Evolutionary conservation across 75 land plant genomes (phyloP).

Genomic region (Pinus tabuliformis): DNA sequence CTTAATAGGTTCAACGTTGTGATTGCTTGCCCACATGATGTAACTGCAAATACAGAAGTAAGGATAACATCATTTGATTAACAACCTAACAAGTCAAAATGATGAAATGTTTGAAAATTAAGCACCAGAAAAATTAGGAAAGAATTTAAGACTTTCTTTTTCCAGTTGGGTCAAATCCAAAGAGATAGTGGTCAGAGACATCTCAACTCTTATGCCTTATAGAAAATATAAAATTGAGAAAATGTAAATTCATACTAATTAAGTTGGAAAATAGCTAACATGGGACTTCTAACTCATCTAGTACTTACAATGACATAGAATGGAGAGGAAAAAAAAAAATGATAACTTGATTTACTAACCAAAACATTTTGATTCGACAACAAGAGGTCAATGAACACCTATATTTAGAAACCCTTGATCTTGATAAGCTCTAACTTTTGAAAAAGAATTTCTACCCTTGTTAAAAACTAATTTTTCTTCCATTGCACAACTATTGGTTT

Average conservation of each 20-base stretch:
- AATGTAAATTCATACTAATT: not conserved
- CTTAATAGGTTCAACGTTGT: conserved; percentile 64
- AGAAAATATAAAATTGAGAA: not conserved
- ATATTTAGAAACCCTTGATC: too few species aligned
- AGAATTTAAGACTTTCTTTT: not conserved
- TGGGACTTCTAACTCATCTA: not conserved
- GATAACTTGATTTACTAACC: too few species aligned
- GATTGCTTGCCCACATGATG: conserved; percentile 55
- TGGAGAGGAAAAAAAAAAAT: too few species aligned
- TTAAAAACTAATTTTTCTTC: too few species aligned
- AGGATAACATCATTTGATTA: not conserved
- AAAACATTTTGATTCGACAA: too few species aligned
- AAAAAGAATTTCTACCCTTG: too few species aligned
- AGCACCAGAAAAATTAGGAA: not conserved
- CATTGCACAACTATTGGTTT: too few species aligned
- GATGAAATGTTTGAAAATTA: not conserved
- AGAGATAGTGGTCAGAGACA: not conserved
- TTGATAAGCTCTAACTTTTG: too few species aligned
- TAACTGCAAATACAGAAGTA: conserved; percentile 47
- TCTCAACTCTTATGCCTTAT: not conserved
- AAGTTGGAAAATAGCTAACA: not conserved
- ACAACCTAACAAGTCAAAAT: not conserved
- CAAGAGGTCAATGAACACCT: too few species aligned
- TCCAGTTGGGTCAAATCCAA: not conserved
- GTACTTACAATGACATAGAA: too few species aligned